phyloP scores from a whole-genome alignment of 2,329 filamentous ascomycete genomes.

The Talaromyces sp. region DNA sequence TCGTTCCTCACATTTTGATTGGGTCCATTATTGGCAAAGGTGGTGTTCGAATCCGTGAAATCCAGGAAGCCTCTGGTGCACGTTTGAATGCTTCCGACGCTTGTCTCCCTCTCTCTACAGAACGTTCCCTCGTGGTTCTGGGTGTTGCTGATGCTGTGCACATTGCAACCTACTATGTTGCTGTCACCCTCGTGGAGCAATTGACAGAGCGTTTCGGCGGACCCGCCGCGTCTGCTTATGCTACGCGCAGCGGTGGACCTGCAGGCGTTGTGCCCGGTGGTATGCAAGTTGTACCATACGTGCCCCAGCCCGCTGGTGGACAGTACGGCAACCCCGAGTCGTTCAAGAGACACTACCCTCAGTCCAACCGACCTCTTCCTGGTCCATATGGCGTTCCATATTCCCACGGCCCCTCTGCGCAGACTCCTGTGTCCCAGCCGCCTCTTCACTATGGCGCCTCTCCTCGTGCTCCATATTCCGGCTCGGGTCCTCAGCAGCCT shows the following conservation, averaged over 20 bases:
- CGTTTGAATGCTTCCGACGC: constrained; percentile 95
- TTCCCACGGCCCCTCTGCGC: constrained; percentile 62
- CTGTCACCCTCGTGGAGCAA: constrained; percentile 95
- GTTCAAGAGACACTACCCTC: constrained; percentile 69
- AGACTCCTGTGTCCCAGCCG: constrained; percentile 53
- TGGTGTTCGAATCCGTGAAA: constrained; percentile 92
- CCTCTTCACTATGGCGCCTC: constrained; percentile 76
- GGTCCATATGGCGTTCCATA: constrained; percentile 68
- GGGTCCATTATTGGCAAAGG: constrained; percentile 98
- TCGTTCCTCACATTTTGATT: constrained; percentile 95
- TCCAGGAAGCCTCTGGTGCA: constrained; percentile 94
- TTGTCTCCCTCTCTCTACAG: constrained; percentile 88
- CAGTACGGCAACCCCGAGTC: constrained; percentile 89
- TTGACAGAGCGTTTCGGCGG: constrained; percentile 95
- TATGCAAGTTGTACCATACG: constrained; percentile 99
- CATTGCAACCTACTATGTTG: constrained; percentile 98
- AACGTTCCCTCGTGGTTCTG: constrained; percentile 95
- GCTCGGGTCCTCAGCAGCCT: constrained; percentile 73
- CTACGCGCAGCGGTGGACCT: constrained; percentile 87
- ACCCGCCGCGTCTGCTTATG: constrained; percentile 94
- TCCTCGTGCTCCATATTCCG: constrained; percentile 71
- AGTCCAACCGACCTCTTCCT: constrained; percentile 70
- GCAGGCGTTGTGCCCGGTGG: constrained; percentile 91
- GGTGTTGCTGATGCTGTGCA: constrained; percentile 97
- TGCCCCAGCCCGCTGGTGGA: constrained; percentile 85